These are phyloP conservation scores for Metschnikowia cerradonensis DNA, from an alignment of 805 yeast species.

Conservation along the genomic window DNA sequence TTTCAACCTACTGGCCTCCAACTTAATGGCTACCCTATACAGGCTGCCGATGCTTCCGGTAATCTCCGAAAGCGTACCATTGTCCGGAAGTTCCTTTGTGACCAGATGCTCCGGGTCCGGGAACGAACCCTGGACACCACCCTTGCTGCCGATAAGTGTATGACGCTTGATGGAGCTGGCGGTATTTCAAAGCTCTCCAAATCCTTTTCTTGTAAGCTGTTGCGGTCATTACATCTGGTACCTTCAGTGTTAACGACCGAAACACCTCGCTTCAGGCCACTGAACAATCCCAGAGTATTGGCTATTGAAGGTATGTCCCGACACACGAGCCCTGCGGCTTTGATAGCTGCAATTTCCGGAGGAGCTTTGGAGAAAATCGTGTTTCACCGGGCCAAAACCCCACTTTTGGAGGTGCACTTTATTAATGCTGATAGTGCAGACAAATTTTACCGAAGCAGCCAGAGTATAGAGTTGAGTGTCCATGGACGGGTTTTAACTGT, in stretches of 20 bases:
- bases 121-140: neutral
- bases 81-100: constrained; percentile 11
- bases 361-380: constrained; percentile 62
- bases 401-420: constrained; percentile 47
- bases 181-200: neutral
- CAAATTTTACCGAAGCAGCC: constrained; percentile 47
- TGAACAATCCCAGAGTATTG: constrained; percentile 20
- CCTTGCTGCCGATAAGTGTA: neutral
- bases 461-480: constrained; percentile 47
- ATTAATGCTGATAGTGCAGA: constrained; percentile 50
- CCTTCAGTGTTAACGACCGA: neutral
- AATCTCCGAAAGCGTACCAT: constrained; percentile 11
- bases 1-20: neutral
- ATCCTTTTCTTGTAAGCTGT: constrained; percentile 1
- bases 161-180: neutral
- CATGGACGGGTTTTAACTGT: constrained; percentile 53
- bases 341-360: constrained; percentile 57
- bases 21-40: neutral
- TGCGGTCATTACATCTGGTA: neutral
- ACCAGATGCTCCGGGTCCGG: constrained; percentile 12
- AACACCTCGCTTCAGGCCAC: neutral
- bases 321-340: constrained; percentile 43
- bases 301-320: constrained; percentile 38
- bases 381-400: constrained; percentile 17
- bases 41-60: constrained; percentile 1